A percentile compares a stretch with the other conserved stretches of the same genome.
phyloP scores from a whole-genome alignment of 2,329 filamentous ascomycete genomes.

The Neonectria faginata region DNA sequence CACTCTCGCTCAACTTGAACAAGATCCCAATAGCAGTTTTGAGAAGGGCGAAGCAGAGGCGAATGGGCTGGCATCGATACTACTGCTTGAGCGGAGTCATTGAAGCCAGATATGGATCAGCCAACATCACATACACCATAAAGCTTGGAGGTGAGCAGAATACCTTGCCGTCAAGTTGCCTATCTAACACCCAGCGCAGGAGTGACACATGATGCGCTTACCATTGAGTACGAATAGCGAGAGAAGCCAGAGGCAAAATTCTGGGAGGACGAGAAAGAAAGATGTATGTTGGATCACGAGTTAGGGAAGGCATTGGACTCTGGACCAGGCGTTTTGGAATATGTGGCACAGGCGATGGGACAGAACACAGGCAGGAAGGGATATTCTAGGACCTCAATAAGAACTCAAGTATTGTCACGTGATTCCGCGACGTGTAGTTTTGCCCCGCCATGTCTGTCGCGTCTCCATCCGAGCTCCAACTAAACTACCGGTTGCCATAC shows the following conservation, averaged over 20 bases:
- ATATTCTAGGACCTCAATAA: constrained; percentile 2
- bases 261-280: constrained; percentile 8
- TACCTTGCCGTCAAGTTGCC: not conserved
- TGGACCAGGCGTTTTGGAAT: constrained; percentile 17
- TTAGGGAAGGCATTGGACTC: not conserved
- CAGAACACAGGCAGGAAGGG: not conserved
- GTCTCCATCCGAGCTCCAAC: constrained; percentile 15
- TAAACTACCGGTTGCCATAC: not conserved
- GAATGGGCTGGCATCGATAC: constrained; percentile 53
- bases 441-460: constrained; percentile 36
- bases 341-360: constrained; percentile 9
- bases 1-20: constrained; percentile 51
- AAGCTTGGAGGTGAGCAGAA: constrained; percentile 52
- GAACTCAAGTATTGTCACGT: constrained; percentile 32
- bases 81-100: constrained; percentile 53
- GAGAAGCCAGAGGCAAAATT: not conserved
- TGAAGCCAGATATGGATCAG: constrained; percentile 54
- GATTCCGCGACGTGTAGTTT: constrained; percentile 40
- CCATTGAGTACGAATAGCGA: constrained; percentile 49
- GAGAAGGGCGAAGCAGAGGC: constrained; percentile 45
- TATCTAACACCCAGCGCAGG: constrained; percentile 44
- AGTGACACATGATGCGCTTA: constrained; percentile 53
- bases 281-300: not conserved
- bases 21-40: constrained; percentile 51
- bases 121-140: constrained; percentile 53